These are phyloP conservation scores for Ogataea nitratoaversa DNA, from an alignment of 805 yeast species.

Conservation along the genomic window DNA sequence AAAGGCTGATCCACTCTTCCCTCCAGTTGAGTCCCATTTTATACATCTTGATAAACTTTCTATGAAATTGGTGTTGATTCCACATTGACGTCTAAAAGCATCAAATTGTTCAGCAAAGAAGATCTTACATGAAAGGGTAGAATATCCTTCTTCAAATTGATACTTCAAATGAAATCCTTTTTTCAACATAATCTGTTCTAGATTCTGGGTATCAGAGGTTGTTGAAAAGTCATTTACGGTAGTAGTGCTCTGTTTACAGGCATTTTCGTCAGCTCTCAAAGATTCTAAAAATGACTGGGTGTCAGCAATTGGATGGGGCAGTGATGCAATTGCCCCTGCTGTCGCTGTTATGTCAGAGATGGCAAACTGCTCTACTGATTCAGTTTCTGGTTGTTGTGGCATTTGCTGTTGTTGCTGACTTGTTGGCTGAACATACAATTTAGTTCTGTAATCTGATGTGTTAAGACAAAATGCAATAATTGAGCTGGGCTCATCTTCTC, in stretches of 20 bases:
- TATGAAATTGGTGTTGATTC: constrained; percentile 66
- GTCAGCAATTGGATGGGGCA: neutral
- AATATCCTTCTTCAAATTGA: constrained; percentile 82
- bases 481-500: constrained; percentile 97
- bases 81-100: constrained; percentile 84
- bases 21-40: constrained; percentile 95
- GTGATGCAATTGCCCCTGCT: too few species aligned
- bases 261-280: neutral
- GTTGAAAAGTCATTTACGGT: neutral
- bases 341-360: neutral
- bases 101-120: constrained; percentile 96
- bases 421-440: constrained; percentile 31
- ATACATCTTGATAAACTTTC: constrained; percentile 91
- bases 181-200: constrained; percentile 72
- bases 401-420: constrained; percentile 5
- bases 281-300: neutral
- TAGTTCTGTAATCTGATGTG: constrained; percentile 67
- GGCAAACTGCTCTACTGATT: neutral
- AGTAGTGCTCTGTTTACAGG: neutral
- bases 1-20: constrained; percentile 93
- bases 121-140: constrained; percentile 84
- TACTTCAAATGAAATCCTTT: constrained; percentile 88
- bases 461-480: constrained; percentile 89
- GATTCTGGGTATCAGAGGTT: constrained; percentile 20
- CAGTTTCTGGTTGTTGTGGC: neutral